Conservation (phyloP, 352 stramenopile genomes). For the Aphanomyces astaci region DNA sequence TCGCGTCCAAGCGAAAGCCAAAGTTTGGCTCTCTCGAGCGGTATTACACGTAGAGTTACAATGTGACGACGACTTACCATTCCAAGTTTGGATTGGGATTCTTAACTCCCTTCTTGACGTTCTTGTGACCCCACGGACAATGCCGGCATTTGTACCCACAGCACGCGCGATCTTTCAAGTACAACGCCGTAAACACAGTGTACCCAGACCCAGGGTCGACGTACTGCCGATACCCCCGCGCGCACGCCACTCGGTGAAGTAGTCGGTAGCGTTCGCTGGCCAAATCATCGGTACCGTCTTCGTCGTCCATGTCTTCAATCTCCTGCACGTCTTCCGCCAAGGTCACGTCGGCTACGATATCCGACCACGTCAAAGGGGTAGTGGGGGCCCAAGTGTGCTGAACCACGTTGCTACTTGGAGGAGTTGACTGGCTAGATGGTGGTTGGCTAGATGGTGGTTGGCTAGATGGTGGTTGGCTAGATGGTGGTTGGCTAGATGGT, state of each 20-base stretch:
- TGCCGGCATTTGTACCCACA: constrained; percentile 20
- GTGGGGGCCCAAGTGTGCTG: background rate
- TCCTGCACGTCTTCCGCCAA: constrained; percentile 9
- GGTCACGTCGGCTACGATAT: background rate
- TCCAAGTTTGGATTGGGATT: background rate
- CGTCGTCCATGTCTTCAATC: constrained; percentile 20
- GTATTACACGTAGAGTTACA: constrained; percentile 30
- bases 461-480: too few species aligned
- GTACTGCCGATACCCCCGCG: constrained; percentile 18
- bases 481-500: too few species aligned
- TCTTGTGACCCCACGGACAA: constrained; percentile 21
- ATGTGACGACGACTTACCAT: constrained; percentile 3
- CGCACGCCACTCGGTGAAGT: constrained; percentile 17
- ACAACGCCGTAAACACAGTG: constrained; percentile 11
- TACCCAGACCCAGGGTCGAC: constrained; percentile 18
- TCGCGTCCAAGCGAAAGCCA: constrained; percentile 51
- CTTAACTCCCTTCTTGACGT: constrained; percentile 4
- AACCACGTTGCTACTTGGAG: too few species aligned
- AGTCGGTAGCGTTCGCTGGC: constrained; percentile 15
- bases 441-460: too few species aligned
- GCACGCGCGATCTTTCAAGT: constrained; percentile 18
- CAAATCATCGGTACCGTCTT: constrained; percentile 8
- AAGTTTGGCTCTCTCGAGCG: constrained; percentile 44
- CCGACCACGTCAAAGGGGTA: constrained; percentile 1
- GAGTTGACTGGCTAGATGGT: too few species aligned